Evolutionary conservation across 352 stramenopile species (phyloP).

Genomic region (Pythium insidiosum): DNA sequence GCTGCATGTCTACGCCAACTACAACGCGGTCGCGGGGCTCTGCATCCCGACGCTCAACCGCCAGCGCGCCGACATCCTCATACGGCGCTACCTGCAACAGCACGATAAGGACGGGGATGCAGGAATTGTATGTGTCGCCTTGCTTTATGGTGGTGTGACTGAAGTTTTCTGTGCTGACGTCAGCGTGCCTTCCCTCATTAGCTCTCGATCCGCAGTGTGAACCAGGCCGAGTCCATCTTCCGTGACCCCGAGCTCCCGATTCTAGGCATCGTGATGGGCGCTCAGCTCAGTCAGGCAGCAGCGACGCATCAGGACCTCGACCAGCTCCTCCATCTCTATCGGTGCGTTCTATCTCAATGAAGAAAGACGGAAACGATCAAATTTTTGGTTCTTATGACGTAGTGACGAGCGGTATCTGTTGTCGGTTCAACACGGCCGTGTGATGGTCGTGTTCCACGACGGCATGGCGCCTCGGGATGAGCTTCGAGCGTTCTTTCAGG

Average conservation of each 20-base stretch:
- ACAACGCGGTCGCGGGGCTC: slow-evolving; percentile 83
- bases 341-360: slow-evolving; percentile 11
- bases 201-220: slow-evolving; percentile 58
- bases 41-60: slow-evolving; percentile 88
- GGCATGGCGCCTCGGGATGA: slow-evolving; percentile 49
- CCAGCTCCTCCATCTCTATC: slow-evolving; percentile 38
- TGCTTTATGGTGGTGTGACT: slow-evolving; percentile 1
- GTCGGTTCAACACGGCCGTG: slow-evolving; percentile 18
- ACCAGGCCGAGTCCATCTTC: slow-evolving; percentile 47
- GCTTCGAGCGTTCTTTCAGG: slow-evolving; percentile 68
- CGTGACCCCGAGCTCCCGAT: slow-evolving; percentile 39
- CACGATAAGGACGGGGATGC: slow-evolving; percentile 15
- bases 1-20: slow-evolving; percentile 94
- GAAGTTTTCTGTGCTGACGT: not conserved
- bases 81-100: slow-evolving; percentile 36
- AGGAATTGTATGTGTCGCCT: slow-evolving; percentile 16
- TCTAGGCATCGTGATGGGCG: slow-evolving; percentile 44
- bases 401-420: slow-evolving; percentile 62
- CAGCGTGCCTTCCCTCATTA: slow-evolving; percentile 3
- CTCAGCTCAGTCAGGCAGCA: slow-evolving; percentile 34
- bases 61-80: slow-evolving; percentile 40
- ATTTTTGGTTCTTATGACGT: not conserved
- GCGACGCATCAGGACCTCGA: slow-evolving; percentile 32
- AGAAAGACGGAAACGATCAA: not conserved
- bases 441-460: slow-evolving; percentile 47